A percentile compares a stretch with the other conserved stretches of the same genome.
These are phyloP conservation scores for Luvunga scandens DNA, from an alignment of 345 rosid genomes.

Conservation along the genomic window DNA sequence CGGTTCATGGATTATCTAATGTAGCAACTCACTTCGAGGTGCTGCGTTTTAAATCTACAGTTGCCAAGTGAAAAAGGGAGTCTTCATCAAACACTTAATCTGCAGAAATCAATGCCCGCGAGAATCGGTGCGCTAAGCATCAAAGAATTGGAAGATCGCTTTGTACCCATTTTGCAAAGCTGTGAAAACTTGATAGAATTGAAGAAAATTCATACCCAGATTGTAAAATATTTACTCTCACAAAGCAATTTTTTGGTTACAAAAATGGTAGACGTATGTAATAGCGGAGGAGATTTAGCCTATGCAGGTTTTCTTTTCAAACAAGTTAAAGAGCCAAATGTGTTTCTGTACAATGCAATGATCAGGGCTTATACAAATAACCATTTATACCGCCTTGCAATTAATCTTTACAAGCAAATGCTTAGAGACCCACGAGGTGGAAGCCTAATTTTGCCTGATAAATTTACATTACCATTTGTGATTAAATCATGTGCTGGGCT, in stretches of 20 bases:
- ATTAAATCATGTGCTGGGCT: conserved; percentile 50
- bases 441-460: conserved; percentile 34
- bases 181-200: conserved; percentile 27
- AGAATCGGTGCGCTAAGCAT: conserved; percentile 16
- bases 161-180: conserved; percentile 37
- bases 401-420: conserved; percentile 39
- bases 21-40: not conserved
- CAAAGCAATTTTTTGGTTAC: conserved; percentile 53
- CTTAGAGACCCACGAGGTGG: conserved; percentile 7
- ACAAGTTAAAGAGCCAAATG: conserved; percentile 39
- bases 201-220: conserved; percentile 44
- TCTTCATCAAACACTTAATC: not conserved
- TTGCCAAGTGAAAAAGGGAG: not conserved
- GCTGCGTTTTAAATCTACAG: not conserved
- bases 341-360: conserved; percentile 52
- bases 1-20: conserved; percentile 22
- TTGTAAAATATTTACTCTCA: conserved; percentile 38
- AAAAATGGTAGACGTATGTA: conserved; percentile 52
- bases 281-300: conserved; percentile 29
- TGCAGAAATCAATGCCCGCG: conserved; percentile 9
- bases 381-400: conserved; percentile 22
- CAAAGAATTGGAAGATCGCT: conserved; percentile 43
- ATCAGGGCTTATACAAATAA: conserved; percentile 48
- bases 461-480: conserved; percentile 57
- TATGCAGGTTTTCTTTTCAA: conserved; percentile 45